Evolutionary conservation across 768 basidiomycete genomes (phyloP).

Genomic region (Russula sp.): DNA sequence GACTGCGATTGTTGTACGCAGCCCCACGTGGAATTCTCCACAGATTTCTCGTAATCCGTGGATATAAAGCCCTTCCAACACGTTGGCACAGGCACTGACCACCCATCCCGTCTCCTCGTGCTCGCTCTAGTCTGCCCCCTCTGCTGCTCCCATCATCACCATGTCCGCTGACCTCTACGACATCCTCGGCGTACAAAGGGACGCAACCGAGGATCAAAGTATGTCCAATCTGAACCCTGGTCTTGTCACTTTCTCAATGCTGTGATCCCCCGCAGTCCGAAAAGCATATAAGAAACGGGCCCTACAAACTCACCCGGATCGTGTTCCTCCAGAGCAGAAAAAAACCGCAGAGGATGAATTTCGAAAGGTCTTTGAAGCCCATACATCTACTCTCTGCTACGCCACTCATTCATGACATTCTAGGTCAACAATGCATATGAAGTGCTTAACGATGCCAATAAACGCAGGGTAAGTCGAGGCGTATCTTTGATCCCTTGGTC

Average conservation of each 20-base stretch:
- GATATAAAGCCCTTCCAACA: constrained; percentile 8
- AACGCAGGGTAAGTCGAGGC: constrained; percentile 39
- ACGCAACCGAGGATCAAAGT: constrained; percentile 62
- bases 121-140: background rate
- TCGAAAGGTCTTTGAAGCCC: constrained; percentile 32
- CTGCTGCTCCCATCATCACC: background rate
- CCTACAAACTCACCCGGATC: constrained; percentile 68
- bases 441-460: constrained; percentile 55
- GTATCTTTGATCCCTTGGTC: background rate
- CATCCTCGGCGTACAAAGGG: constrained; percentile 42
- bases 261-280: constrained; percentile 42
- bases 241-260: background rate
- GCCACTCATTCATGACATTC: constrained; percentile 7
- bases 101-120: constrained; percentile 13
- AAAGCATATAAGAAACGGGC: constrained; percentile 74
- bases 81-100: background rate
- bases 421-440: constrained; percentile 78
- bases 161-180: constrained; percentile 64
- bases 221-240: constrained; percentile 25
- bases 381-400: background rate
- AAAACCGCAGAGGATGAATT: constrained; percentile 52
- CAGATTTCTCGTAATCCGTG: background rate
- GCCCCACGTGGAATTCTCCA: background rate
- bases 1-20: too few species aligned
- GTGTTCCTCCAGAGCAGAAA: constrained; percentile 56